A percentile compares a stretch with the other conserved stretches of the same genome.
Evolutionary conservation across 2,329 filamentous ascomycete genomes (phyloP).

Genomic region (Monosporascus sp.): DNA sequence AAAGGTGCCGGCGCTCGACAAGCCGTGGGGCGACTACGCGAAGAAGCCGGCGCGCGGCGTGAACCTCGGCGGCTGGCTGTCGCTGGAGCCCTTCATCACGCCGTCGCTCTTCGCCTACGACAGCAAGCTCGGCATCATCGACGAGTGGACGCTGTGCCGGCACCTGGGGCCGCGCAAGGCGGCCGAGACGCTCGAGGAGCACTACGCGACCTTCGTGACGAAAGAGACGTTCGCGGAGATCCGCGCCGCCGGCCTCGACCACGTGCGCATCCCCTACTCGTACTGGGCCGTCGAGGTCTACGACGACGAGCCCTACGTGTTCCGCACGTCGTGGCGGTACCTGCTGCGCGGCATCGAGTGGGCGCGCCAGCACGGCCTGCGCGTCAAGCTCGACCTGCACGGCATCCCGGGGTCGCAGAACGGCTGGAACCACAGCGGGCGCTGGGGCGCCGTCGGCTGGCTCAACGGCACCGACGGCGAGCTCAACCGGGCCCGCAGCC

Average conservation of each 20-base stretch:
- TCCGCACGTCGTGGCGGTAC: slow-evolving; percentile 86
- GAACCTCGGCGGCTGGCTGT: slow-evolving; percentile 91
- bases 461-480: slow-evolving; percentile 82
- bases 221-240: slow-evolving; percentile 83
- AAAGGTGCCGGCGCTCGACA: slow-evolving; percentile 71
- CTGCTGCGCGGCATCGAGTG: slow-evolving; percentile 90
- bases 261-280: slow-evolving; percentile 90
- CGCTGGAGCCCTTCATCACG: slow-evolving; percentile 90
- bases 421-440: slow-evolving; percentile 94
- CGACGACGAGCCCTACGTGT: slow-evolving; percentile 79
- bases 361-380: slow-evolving; percentile 83
- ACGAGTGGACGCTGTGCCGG: slow-evolving; percentile 77
- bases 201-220: slow-evolving; percentile 85
- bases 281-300: slow-evolving; percentile 93
- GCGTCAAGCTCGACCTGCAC: slow-evolving; percentile 90
- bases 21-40: slow-evolving; percentile 72
- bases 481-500: slow-evolving; percentile 71
- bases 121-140: slow-evolving; percentile 61
- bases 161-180: slow-evolving; percentile 64
- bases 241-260: slow-evolving; percentile 81
- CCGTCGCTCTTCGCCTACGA: slow-evolving; percentile 81
- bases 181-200: slow-evolving; percentile 69
- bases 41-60: slow-evolving; percentile 79
- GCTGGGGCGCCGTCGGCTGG: slow-evolving; percentile 77
- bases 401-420: slow-evolving; percentile 92